Evolutionary conservation across 495 filamentous ascomycete genomes (phyloP), one percentile per base, ranked within the genome.

Genomic region (Penicillium coffeae): DNA sequence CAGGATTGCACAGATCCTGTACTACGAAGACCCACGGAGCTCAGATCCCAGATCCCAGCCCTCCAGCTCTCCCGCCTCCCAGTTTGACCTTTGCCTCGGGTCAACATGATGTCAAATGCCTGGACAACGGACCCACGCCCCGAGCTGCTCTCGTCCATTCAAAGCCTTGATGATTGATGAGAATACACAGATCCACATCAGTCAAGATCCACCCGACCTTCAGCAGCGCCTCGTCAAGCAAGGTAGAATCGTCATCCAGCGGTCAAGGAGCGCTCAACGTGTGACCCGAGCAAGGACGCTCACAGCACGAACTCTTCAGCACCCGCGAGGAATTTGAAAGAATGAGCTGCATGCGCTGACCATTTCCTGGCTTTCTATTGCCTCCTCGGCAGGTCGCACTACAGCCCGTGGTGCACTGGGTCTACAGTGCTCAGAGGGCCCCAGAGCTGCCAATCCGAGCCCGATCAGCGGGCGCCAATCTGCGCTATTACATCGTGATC

Each of bases 401-500:
- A 56, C 54, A 52, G 54, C 51, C 60, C 51, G 49, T 52, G 52
- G 51, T 38, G 41, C 34, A 42, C 37, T 46, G 37, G 41, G 38
- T 18, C 38, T 38, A 42, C 10, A n/a, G n/a, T n/a, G n/a, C 25
- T 30, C 25, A 30, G 25, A 51, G 43, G 30, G 39, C 36, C 42
- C 56, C 56, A 60, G 48, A 40, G 18, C 47, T 50, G 15, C 60
- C 55, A 43, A 58, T 61, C 49, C 25, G 8, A 14, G 47, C 18
- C 18, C 21, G 60, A 59, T 59, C 54, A 30, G 58, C 58, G n/a
- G 25, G 42, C 50, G 37, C 60, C 45, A 56, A 56, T 64, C 60
- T 61, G 60, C 58, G 46, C 60, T 56, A 64, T 64, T 64, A 62
- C 60, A 64, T 58, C 50, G 45, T 52, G 51, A 64, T 62, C 54